A percentile compares a stretch with the other conserved stretches of the same genome.
These are phyloP conservation scores for Coniochaeta sp. DNA, from an alignment of 2,329 filamentous ascomycete genomes.

Conservation along the genomic window DNA sequence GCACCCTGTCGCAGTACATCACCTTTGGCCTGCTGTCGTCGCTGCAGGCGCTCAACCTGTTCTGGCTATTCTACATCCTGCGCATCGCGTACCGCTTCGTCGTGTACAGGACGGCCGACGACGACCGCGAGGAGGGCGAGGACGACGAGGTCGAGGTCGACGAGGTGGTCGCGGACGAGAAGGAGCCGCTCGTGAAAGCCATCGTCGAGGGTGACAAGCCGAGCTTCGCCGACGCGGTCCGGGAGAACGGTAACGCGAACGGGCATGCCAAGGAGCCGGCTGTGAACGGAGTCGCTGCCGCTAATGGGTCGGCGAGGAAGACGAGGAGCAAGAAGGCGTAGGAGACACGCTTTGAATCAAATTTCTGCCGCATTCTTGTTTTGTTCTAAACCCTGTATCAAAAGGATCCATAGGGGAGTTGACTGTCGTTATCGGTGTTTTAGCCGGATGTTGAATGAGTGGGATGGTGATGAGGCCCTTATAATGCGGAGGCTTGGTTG, in stretches of 20 bases:
- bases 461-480: neutral
- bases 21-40: constrained; percentile 56
- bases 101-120: constrained; percentile 51
- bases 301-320: neutral
- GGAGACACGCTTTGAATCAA: neutral
- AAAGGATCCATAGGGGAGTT: neutral
- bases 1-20: constrained; percentile 60
- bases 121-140: constrained; percentile 64
- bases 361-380: neutral
- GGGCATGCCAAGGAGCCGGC: neutral
- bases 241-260: constrained; percentile 10
- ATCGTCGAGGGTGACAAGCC: neutral
- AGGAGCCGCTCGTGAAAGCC: neutral
- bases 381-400: neutral
- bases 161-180: constrained; percentile 3
- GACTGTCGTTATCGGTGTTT: constrained; percentile 1
- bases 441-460: no score
- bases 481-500: neutral
- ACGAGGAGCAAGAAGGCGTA: neutral
- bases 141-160: constrained; percentile 31
- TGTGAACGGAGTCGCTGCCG: neutral
- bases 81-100: constrained; percentile 68
- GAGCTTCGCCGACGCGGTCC: neutral
- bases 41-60: constrained; percentile 70
- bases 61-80: constrained; percentile 74